Percentiles rank a stretch among this genome's conserved stretches.
Evolutionary conservation across 2,329 filamentous ascomycete genomes (phyloP).

Genomic region (Paraphaeosphaeria sporulosa): DNA sequence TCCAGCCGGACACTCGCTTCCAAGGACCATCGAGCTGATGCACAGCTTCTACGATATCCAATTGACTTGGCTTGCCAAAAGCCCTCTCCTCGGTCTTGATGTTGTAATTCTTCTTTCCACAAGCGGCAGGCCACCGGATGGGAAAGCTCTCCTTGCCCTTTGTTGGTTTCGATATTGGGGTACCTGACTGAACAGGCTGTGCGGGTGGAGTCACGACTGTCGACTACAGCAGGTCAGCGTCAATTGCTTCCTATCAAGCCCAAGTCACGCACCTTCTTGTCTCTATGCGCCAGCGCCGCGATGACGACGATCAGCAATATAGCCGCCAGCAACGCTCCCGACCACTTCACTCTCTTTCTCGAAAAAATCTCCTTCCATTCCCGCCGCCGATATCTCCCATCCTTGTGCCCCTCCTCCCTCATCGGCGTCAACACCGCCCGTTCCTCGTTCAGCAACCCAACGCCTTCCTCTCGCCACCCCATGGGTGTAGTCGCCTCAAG

Average conservation of each 20-base stretch:
- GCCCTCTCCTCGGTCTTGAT: slow-evolving; percentile 39
- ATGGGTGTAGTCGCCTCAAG: slow-evolving; percentile 46
- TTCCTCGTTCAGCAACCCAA: slow-evolving; percentile 31
- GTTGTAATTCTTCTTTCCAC: slow-evolving; percentile 44
- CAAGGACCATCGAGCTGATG: slow-evolving; percentile 42
- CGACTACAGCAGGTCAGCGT: background rate
- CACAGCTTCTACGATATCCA: slow-evolving; percentile 40
- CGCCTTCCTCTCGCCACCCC: slow-evolving; percentile 39
- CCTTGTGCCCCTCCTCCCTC: slow-evolving; percentile 32
- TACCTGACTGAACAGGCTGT: slow-evolving; percentile 18
- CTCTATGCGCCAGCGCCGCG: slow-evolving; percentile 29
- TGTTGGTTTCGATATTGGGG: slow-evolving; percentile 18
- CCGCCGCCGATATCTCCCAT: slow-evolving; percentile 29
- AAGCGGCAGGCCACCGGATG: slow-evolving; percentile 46
- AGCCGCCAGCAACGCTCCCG: slow-evolving; percentile 28
- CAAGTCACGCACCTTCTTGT: slow-evolving; percentile 27
- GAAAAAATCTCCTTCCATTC: slow-evolving; percentile 31
- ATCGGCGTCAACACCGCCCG: slow-evolving; percentile 21
- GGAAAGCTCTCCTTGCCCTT: slow-evolving; percentile 34
- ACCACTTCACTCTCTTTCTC: slow-evolving; percentile 30
- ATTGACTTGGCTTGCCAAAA: slow-evolving; percentile 31
- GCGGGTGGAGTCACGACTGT: slow-evolving; percentile 26
- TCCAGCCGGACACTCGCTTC: slow-evolving; percentile 48
- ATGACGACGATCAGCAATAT: slow-evolving; percentile 34
- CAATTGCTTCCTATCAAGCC: background rate